Conservation (phyloP, 345 rosid genomes). For the Microcos paniculata region DNA sequence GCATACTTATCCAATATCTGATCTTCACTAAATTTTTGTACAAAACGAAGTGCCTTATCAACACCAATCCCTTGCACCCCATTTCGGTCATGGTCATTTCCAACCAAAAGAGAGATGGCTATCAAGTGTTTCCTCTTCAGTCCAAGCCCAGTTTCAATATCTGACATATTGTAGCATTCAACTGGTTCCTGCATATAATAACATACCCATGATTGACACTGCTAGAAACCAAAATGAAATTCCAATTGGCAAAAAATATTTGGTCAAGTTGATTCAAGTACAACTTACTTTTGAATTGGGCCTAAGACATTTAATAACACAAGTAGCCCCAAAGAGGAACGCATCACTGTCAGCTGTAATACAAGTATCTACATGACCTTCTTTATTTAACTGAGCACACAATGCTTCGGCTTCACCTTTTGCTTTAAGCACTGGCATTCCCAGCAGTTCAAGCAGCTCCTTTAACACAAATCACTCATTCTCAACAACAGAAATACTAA, state of each 20-base stretch:
- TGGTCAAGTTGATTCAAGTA: neutral
- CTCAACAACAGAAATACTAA: neutral
- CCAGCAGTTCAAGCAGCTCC: conserved; percentile 82
- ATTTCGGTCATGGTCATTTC: conserved; percentile 72
- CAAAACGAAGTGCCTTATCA: conserved; percentile 71
- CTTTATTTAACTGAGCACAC: conserved; percentile 75
- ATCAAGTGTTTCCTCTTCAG: conserved; percentile 79
- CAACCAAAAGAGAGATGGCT: conserved; percentile 84
- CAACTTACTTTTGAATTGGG: conserved; percentile 69
- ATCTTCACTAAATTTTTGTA: conserved; percentile 56
- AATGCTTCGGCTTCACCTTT: conserved; percentile 93
- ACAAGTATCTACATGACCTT: conserved; percentile 88
- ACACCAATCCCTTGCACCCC: conserved; percentile 87
- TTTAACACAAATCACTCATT: conserved; percentile 18
- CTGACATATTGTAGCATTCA: conserved; percentile 81
- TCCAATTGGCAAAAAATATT: neutral
- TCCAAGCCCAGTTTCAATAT: conserved; percentile 84
- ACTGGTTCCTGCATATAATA: conserved; percentile 67
- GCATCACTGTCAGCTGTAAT: conserved; percentile 94
- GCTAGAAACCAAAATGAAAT: neutral
- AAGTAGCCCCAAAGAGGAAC: conserved; percentile 84
- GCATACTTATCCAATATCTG: conserved; percentile 62
- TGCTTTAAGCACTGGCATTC: conserved; percentile 80
- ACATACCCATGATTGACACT: conserved; percentile 24
- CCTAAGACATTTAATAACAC: conserved; percentile 70